These are phyloP conservation scores for Phytophthora megakarya DNA, from an alignment of 352 stramenopile genomes.

Conservation along the genomic window DNA sequence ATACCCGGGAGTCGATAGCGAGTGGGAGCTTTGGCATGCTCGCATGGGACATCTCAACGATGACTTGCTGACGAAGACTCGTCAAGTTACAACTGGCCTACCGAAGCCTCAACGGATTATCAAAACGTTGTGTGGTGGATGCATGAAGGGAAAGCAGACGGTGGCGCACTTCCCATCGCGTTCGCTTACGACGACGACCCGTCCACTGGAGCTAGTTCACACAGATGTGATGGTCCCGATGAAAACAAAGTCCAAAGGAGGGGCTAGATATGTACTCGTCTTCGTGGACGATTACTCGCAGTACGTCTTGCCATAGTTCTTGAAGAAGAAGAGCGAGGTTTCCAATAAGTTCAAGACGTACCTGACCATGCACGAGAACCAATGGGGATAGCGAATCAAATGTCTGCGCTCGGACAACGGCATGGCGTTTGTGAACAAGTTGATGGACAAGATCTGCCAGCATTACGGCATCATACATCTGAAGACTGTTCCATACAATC, in stretches of 20 bases:
- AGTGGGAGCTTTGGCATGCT: conserved; percentile 33
- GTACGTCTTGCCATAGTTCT: no score
- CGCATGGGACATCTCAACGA: conserved; percentile 19
- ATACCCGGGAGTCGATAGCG: not conserved
- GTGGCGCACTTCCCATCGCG: no score
- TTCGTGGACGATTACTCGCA: no score
- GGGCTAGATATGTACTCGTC: no score
- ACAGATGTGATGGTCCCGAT: no score
- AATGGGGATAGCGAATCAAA: conserved; percentile 28
- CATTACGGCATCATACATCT: conserved; percentile 37
- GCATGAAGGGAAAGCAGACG: no score
- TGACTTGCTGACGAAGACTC: conserved; percentile 5
- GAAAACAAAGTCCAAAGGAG: no score
- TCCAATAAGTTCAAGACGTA: no score
- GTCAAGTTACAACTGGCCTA: conserved; percentile 7
- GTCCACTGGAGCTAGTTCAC: no score
- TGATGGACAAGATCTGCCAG: no score
- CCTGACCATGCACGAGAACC: conserved; percentile 18
- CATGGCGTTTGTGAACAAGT: conserved; percentile 26
- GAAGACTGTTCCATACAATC: conserved; percentile 25
- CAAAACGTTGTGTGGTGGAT: conserved; percentile 18
- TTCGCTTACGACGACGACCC: no score
- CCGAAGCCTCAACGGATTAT: not conserved
- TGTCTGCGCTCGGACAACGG: conserved; percentile 41
- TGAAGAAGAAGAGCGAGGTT: no score